phyloP scores from a whole-genome alignment of 164 flowering plant species.

The Chimonanthus praecox region DNA sequence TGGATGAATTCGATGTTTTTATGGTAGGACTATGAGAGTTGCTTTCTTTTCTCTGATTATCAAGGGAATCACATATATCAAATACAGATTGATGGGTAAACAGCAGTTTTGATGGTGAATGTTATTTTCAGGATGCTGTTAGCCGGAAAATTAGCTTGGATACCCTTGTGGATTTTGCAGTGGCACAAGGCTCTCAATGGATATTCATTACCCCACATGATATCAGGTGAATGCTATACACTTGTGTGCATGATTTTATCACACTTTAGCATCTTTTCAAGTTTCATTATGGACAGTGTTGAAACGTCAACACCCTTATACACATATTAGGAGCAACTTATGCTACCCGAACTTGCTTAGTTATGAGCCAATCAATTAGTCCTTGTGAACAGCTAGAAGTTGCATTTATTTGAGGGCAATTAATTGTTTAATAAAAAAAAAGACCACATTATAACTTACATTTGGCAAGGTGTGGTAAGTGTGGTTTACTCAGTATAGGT shows the following conservation, averaged over 20 bases:
- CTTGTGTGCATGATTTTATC: not conserved
- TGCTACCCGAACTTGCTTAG: no score
- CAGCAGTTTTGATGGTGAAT: not conserved
- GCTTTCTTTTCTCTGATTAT: no score
- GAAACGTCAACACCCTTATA: no score
- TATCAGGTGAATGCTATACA: constrained; percentile 52
- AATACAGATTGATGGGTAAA: not conserved
- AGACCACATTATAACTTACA: no score
- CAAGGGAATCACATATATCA: not conserved
- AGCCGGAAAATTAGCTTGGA: constrained; percentile 95
- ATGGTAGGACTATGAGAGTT: constrained; percentile 45
- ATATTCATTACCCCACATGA: constrained; percentile 98
- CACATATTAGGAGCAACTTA: no score
- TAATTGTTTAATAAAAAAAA: no score
- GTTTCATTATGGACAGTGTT: not conserved
- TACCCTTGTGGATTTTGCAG: constrained; percentile 81
- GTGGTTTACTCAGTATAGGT: no score
- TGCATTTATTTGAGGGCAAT: no score
- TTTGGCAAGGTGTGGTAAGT: no score
- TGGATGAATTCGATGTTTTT: constrained; percentile 99
- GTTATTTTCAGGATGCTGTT: constrained; percentile 78
- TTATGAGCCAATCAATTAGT: no score
- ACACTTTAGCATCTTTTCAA: not conserved
- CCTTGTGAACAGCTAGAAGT: no score
- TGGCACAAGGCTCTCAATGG: constrained; percentile 86